Conservation (phyloP, 768 basidiomycete genomes). For the Pleurotus ostreatus region DNA sequence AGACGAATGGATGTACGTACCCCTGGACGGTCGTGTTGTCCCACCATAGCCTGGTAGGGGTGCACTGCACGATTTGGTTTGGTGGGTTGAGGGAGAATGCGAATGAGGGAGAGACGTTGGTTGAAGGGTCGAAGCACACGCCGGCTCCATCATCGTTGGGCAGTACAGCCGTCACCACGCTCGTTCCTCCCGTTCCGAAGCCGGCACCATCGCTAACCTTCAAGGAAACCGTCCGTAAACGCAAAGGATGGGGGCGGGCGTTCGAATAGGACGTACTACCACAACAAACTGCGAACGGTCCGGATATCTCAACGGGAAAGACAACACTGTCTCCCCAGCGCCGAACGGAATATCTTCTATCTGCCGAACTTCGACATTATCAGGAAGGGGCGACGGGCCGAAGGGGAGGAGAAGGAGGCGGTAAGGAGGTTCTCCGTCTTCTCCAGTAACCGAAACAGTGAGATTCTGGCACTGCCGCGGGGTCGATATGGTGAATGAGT, state of each 20-base stretch:
- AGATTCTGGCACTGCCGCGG: conserved; percentile 69
- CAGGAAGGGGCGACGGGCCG: conserved; percentile 57
- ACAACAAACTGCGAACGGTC: conserved; percentile 69
- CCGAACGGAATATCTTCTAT: conserved; percentile 55
- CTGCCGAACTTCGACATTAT: conserved; percentile 59
- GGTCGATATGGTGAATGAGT: conserved; percentile 41
- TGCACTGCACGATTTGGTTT: conserved; percentile 66
- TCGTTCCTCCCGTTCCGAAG: conserved; percentile 76
- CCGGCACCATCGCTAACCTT: conserved; percentile 57
- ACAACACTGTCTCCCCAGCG: conserved; percentile 32
- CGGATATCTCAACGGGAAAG: conserved; percentile 62
- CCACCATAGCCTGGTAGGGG: conserved; percentile 65
- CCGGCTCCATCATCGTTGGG: conserved; percentile 40
- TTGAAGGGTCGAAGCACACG: conserved; percentile 50
- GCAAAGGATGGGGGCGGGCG: not conserved
- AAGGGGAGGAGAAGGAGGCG: conserved; percentile 62
- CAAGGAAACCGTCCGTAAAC: not conserved
- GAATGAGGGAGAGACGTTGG: conserved; percentile 48
- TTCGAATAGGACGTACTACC: conserved; percentile 46
- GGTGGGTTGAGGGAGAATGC: conserved; percentile 59
- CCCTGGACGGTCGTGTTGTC: conserved; percentile 45
- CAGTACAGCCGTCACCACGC: conserved; percentile 54
- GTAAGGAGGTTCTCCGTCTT: conserved; percentile 62
- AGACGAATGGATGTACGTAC: conserved; percentile 28
- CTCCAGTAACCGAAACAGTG: conserved; percentile 51